phyloP scores from a whole-genome alignment of 2,329 filamentous ascomycete species.

The Rhinocladiella mackenziei region DNA sequence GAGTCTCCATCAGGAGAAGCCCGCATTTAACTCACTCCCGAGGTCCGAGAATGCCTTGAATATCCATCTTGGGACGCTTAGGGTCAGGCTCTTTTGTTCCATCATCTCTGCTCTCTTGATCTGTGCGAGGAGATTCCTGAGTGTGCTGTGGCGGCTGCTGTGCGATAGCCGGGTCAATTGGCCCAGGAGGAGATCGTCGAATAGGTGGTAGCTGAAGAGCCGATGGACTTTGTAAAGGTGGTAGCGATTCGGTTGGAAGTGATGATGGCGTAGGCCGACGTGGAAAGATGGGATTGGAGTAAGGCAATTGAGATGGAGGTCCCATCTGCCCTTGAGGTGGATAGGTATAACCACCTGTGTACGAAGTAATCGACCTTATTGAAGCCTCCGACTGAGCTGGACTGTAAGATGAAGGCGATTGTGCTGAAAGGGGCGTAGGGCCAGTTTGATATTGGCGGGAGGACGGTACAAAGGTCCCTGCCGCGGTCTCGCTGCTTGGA shows the following conservation, averaged over 20 bases:
- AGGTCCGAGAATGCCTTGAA: slow-evolving; percentile 28
- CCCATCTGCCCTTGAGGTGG: slow-evolving; percentile 14
- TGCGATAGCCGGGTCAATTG: slow-evolving; percentile 28
- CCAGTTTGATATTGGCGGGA: slow-evolving; percentile 12
- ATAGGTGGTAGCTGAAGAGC: slow-evolving; percentile 30
- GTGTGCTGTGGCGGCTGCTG: slow-evolving; percentile 16
- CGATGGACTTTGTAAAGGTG: slow-evolving; percentile 10
- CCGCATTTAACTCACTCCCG: slow-evolving; percentile 12
- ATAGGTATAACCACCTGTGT: slow-evolving; percentile 19
- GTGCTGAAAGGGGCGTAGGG: slow-evolving; percentile 7
- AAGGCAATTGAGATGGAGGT: slow-evolving; percentile 5
- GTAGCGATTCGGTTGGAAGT: slow-evolving; percentile 9
- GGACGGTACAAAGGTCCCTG: slow-evolving; percentile 19
- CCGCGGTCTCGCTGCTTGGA: slow-evolving; percentile 22
- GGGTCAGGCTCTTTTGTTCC: slow-evolving; percentile 24
- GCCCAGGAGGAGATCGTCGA: slow-evolving; percentile 16
- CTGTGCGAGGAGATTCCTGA: slow-evolving; percentile 7
- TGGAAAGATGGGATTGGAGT: slow-evolving; percentile 24
- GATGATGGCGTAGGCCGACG: slow-evolving; percentile 5
- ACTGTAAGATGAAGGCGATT: slow-evolving; percentile 6
- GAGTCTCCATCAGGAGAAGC: not conserved
- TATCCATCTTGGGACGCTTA: slow-evolving; percentile 31
- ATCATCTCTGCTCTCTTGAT: slow-evolving; percentile 12
- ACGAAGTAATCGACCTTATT: slow-evolving; percentile 6
- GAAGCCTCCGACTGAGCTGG: slow-evolving; percentile 13